Base-by-base conservation (phyloP, 768 basidiomycete species). In the Phaeolepiota aurea region DNA sequence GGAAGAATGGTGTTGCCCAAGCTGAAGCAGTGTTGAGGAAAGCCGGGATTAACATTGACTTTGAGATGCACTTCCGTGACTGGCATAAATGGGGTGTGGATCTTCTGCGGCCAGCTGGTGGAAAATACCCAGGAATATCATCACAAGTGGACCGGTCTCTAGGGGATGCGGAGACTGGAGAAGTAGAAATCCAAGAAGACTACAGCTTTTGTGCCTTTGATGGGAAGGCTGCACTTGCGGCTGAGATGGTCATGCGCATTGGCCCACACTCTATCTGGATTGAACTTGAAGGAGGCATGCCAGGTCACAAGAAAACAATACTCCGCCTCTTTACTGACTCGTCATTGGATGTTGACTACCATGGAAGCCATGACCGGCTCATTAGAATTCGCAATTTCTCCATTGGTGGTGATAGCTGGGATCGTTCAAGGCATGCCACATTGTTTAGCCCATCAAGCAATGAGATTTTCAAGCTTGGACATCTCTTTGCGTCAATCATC, bases 41-140 rank as follows among this genome's bases (percentile, higher is more conserved):
- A 14, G 15, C 11, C 19, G 41, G 41, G 9, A 37, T 18, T 15
- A 3, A n/a, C 12, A 23, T 42, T 35, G 15, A 33, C 37, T 48
- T 46, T 32, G 30, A 16, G 20, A 28, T 5, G 5, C 38, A 18
- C 19, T 47, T 45, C 14, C 20, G 15, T 7, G 32, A 34, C 18
- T 50, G 44, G 36, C 18, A 32, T 10, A 14, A 11, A n/a, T 11
- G 13, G 2, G 40, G 40, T 14, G 42, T 48, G 4, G 56, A 61
- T 30, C 40, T 61, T 18, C 37, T 58, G 41, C 38, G 50, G 5
- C 57, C 58, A 1, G 44, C 42, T 2, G 50, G 51, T 7, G 53
- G 57, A 3, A 52, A 52, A 32, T 61, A 58, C 42, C 57, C 56
- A 11, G 54, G 53, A n/a, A 47, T 58, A 13, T 50, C 56, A n/a